Conservation (phyloP, 345 rosid species). For the Bretschneidera sinensis region DNA sequence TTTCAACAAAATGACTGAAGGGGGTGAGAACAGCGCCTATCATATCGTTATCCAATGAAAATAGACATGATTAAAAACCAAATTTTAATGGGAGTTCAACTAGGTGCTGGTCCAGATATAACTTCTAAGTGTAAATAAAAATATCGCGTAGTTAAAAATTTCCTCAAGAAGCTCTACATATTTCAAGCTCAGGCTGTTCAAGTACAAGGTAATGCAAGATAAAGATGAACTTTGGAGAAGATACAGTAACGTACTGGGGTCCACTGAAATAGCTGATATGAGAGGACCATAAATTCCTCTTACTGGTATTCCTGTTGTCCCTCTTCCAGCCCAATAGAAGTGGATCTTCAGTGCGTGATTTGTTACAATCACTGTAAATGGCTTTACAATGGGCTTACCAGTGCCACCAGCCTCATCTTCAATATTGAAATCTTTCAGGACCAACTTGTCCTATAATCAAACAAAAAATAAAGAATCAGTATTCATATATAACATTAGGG, state of each 20-base stretch:
- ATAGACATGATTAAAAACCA: not conserved
- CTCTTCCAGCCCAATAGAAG: slow-evolving; percentile 72
- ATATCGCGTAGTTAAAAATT: too few species aligned
- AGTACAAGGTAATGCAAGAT: not conserved
- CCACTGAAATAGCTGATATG: slow-evolving; percentile 69
- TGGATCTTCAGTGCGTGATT: slow-evolving; percentile 53
- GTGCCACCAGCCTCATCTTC: slow-evolving; percentile 56
- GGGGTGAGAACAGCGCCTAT: too few species aligned
- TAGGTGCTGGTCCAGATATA: not conserved
- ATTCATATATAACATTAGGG: not conserved
- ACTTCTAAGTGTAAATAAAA: not conserved
- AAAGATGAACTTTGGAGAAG: slow-evolving; percentile 1
- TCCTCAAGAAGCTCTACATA: not conserved
- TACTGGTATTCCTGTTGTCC: slow-evolving; percentile 62
- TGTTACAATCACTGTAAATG: slow-evolving; percentile 27
- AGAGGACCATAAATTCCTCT: slow-evolving; percentile 77
- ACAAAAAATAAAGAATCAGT: not conserved
- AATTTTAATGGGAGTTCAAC: slow-evolving; percentile 2
- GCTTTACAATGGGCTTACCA: slow-evolving; percentile 39
- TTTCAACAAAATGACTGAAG: too few species aligned
- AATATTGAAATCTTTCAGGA: slow-evolving; percentile 54
- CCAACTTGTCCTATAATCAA: slow-evolving; percentile 50
- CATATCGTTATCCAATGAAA: too few species aligned
- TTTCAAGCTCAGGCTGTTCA: not conserved
- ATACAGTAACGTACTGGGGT: slow-evolving; percentile 40